Base-by-base conservation (phyloP, 352 stramenopile genomes). In the Pythium pyrilobum region DNA sequence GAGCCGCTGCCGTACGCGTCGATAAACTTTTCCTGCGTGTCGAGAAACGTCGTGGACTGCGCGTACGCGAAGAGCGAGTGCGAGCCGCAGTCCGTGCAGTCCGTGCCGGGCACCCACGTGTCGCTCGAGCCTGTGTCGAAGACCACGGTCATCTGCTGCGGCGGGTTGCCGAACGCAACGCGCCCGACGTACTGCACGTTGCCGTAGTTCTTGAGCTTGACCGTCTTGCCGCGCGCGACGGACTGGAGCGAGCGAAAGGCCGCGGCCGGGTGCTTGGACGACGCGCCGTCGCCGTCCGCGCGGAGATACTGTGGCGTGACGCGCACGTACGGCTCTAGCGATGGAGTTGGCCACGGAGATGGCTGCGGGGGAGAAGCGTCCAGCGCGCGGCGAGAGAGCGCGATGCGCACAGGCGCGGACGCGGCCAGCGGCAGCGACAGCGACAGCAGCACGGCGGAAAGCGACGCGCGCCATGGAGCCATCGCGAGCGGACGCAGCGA, bases 91-190 rank as follows among this genome's bases (percentile, higher is more conserved):
- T 53, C 61, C 2, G 50, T 40, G 44, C 79, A 92, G 23, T 66
- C 69, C 9, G 61, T 61, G 28, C 77, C 57, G 0, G 81, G 81
- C 43, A 92, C 77, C 81, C 81, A 92, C 42, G 81, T 88, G 64
- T 92, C 81, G 31, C 79, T 92, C 16, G 79, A 90, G 24, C 81
- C 81, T 18, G 81, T 92, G 45, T 92, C 81, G 41, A 92, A 90
- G 33, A 90, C 77, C 56, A 92, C 66, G 33, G 82, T 77, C 42
- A 90, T 28, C 7, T 64, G 39, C 58, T 92, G 81, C 41, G 64
- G 71, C 13, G 81, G 77, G 47, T 85, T 87, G 0, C 81, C 81
- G 33, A 92, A 85, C n/a, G 77, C 66, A 27, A 92, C 65, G 10
- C 68, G 60, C 15, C 81, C 81, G 8, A 90, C 80, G 55, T 92